Base-by-base conservation (phyloP, 2,329 filamentous ascomycete species). In the Ophiostoma australiae region DNA sequence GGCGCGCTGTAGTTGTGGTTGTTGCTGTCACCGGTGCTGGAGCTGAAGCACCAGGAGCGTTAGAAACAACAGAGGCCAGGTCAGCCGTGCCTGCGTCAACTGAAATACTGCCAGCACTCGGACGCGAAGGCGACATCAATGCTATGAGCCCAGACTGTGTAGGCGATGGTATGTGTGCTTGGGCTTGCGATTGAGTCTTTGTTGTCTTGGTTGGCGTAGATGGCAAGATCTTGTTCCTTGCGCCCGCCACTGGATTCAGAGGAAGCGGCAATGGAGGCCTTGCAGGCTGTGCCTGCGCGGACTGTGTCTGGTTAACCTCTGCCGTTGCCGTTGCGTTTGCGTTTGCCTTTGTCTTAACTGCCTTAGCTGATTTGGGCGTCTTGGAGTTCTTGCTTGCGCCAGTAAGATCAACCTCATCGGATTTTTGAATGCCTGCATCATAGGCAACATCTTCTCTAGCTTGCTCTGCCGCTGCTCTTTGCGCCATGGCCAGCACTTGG, bases 1-100 rank as follows among this genome's bases (percentile, higher is more conserved):
- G 90, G 67, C 77, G 79, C 75, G 70, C 6, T 71, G 72, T 15
- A 15, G 37, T 15, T n/a, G n/a, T 8, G 1, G 66, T 27, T 17
- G n/a, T n/a, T 27, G 37, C 41, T n/a, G 31, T 7, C 37, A 13
- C 31, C 17, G 20, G 15, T 13, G 17, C 63, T 39, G 33, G 33
- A 7, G 33, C 20, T 39, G 63, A n/a, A 27, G 52, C n/a, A 15
- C 10, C 48, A 52, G 48, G 11, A 63, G 17, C 13, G n/a, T 13
- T n/a, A 11, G 52, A 58, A 11, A 27, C 52, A 58, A 7, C 44
- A 48, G 44, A 17, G 20, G 44, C 44, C 44, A 48, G 15, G 17
- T 48, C 17, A n/a, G 15, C 13, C 37, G 37, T 39, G 13, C 10
- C 37, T 39, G 37, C 10, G 37, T 11, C 37, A 39, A 6, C 37